Evolutionary conservation across 2,329 filamentous ascomycete genomes (phyloP).

Genomic region (Hirsutella thompsonii): DNA sequence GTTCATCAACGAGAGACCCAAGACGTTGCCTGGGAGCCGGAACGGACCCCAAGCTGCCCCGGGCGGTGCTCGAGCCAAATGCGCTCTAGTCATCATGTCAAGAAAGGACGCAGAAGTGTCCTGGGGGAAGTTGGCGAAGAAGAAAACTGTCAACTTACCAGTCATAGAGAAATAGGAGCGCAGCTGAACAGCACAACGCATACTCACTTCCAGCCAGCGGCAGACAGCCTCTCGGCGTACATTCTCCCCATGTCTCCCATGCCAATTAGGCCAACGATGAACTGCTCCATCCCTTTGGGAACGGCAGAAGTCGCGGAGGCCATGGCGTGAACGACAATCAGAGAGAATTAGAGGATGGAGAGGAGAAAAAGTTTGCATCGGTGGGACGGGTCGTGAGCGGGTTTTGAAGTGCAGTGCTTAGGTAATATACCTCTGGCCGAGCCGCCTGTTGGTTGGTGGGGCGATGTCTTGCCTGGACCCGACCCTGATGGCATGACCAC

Average conservation of each 20-base stretch:
- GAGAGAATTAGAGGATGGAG: conserved; percentile 3
- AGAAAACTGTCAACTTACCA: conserved; percentile 20
- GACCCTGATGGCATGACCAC: too few species aligned
- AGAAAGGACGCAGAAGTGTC: conserved; percentile 7
- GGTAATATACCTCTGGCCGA: too few species aligned
- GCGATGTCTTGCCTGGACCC: too few species aligned
- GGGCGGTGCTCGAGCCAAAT: conserved; percentile 99
- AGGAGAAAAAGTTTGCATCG: conserved; percentile 5
- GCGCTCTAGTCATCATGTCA: conserved; percentile 99
- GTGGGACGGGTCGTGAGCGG: background rate
- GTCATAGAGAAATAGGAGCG: background rate
- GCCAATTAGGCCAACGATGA: conserved; percentile 85
- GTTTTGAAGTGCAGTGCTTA: background rate
- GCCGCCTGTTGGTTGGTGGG: too few species aligned
- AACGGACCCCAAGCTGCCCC: conserved; percentile 54
- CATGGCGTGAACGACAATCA: conserved; percentile 16
- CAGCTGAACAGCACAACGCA: background rate
- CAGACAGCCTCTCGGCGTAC: conserved; percentile 81
- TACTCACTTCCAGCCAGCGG: conserved; percentile 85
- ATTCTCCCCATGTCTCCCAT: conserved; percentile 99
- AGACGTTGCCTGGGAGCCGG: conserved; percentile 51
- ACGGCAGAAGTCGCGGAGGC: conserved; percentile 12
- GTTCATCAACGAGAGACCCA: conserved; percentile 90
- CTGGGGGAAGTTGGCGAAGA: too few species aligned
- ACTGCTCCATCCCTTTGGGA: conserved; percentile 46